Evolutionary conservation across 768 basidiomycete genomes (phyloP).

Genomic region (Dioszegia crocea): DNA sequence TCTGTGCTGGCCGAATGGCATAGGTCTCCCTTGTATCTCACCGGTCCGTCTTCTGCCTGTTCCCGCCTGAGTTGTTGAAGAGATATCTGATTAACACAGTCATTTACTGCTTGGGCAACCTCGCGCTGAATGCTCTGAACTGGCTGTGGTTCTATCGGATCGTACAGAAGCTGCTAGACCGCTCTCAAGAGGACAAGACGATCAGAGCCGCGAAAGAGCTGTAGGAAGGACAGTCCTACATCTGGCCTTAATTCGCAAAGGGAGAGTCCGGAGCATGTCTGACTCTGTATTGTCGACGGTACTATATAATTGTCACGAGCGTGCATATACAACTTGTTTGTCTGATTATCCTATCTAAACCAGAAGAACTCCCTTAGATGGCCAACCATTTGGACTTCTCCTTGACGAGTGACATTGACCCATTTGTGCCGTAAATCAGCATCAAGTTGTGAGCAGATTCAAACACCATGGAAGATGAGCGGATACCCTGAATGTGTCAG

Average conservation of each 20-base stretch:
- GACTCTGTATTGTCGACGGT: no score
- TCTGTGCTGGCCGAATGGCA: not conserved
- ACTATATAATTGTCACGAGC: no score
- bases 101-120: slow-evolving; percentile 60
- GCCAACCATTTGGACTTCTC: slow-evolving; percentile 78
- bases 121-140: slow-evolving; percentile 68
- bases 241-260: no score
- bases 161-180: slow-evolving; percentile 29
- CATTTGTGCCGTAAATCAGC: slow-evolving; percentile 73
- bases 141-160: slow-evolving; percentile 52
- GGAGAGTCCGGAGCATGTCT: no score
- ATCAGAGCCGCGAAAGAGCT: no score
- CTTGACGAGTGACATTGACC: slow-evolving; percentile 67
- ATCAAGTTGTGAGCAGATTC: slow-evolving; percentile 88
- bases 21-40: not conserved
- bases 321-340: no score
- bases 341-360: no score
- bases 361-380: slow-evolving; percentile 45
- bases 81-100: slow-evolving; percentile 42
- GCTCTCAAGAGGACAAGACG: no score
- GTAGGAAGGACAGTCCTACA: no score
- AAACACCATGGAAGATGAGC: slow-evolving; percentile 59
- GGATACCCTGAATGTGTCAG: slow-evolving; percentile 20
- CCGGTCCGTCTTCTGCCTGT: not conserved
- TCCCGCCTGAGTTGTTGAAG: no score